These are phyloP conservation scores for Ilyonectria robusta DNA, from an alignment of 2,329 filamentous ascomycete genomes.

Conservation along the genomic window DNA sequence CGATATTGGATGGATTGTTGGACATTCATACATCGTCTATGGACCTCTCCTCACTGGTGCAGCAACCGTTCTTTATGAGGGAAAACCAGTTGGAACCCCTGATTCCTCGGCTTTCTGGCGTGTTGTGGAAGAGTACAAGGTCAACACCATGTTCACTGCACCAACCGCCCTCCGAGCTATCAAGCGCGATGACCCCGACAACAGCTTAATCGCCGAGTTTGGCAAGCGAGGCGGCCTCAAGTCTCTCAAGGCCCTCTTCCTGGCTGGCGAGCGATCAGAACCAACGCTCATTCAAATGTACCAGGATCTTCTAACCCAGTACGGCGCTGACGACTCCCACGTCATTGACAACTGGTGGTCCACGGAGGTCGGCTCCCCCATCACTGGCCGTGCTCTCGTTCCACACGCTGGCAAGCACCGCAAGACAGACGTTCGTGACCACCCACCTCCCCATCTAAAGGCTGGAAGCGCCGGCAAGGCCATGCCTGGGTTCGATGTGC, in stretches of 20 bases:
- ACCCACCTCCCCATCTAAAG: conserved; percentile 71
- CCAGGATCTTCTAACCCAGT: conserved; percentile 77
- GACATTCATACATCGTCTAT: conserved; percentile 87
- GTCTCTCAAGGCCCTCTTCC: conserved; percentile 80
- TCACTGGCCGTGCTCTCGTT: conserved; percentile 67
- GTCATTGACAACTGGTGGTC: conserved; percentile 75
- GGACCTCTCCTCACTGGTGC: conserved; percentile 88
- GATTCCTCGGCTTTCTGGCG: conserved; percentile 92
- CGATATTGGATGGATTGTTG: conserved; percentile 87
- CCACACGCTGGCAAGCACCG: conserved; percentile 73
- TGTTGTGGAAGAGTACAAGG: conserved; percentile 86
- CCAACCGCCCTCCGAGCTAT: conserved; percentile 91
- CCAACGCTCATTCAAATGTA: conserved; percentile 88
- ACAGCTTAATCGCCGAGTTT: conserved; percentile 72
- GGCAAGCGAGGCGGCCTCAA: conserved; percentile 80
- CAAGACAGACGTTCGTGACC: conserved; percentile 56
- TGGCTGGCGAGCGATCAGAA: conserved; percentile 92
- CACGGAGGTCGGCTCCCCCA: conserved; percentile 71
- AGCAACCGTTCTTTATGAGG: conserved; percentile 90
- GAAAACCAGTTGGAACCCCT: conserved; percentile 93
- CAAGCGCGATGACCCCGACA: conserved; percentile 85
- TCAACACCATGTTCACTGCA: conserved; percentile 88
- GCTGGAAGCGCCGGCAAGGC: conserved; percentile 92
- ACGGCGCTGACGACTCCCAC: conserved; percentile 73
- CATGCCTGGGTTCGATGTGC: conserved; percentile 92